A percentile compares a stretch with the other conserved stretches of the same genome.
phyloP scores from a whole-genome alignment of 2,329 filamentous ascomycete species.

The Fusarium musae region DNA sequence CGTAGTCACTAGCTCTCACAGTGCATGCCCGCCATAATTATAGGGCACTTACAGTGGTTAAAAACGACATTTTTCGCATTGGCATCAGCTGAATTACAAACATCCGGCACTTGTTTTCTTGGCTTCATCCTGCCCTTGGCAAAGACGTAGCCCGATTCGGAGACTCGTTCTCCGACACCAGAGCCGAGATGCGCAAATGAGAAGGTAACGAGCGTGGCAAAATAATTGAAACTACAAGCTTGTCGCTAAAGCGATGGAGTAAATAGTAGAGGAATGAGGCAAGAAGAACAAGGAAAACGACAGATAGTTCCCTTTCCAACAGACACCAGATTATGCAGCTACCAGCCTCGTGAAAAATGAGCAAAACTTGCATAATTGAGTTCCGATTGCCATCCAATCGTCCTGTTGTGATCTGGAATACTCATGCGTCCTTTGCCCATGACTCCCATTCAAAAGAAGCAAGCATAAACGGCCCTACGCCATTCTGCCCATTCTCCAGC shows the following conservation, averaged over 20 bases:
- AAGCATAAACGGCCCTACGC: slow-evolving; percentile 35
- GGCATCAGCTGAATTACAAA: not conserved
- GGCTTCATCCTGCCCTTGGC: not conserved
- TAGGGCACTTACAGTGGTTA: no score
- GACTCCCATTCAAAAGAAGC: slow-evolving; percentile 38
- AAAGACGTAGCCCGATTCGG: rapidly evolving
- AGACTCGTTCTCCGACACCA: not conserved
- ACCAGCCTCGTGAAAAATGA: rapidly evolving
- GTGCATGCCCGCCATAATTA: not conserved
- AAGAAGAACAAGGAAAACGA: not conserved
- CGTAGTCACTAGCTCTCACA: no score
- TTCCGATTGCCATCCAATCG: not conserved
- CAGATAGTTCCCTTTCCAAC: not conserved
- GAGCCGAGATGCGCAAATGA: not conserved
- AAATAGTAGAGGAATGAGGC: no score
- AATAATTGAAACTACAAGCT: not conserved
- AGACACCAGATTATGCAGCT: rapidly evolving
- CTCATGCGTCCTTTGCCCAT: slow-evolving; percentile 15
- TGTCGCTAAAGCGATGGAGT: rapidly evolving
- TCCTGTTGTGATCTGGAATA: rapidly evolving
- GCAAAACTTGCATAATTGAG: rapidly evolving
- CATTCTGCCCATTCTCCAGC: slow-evolving; percentile 29
- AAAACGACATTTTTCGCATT: not conserved
- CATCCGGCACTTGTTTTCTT: not conserved
- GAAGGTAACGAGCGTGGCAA: not conserved